A percentile compares a stretch with the other conserved stretches of the same genome.
These are phyloP conservation scores for Ploettnerulaceae sp. DNA, from an alignment of 2,329 filamentous ascomycete species.

Conservation along the genomic window DNA sequence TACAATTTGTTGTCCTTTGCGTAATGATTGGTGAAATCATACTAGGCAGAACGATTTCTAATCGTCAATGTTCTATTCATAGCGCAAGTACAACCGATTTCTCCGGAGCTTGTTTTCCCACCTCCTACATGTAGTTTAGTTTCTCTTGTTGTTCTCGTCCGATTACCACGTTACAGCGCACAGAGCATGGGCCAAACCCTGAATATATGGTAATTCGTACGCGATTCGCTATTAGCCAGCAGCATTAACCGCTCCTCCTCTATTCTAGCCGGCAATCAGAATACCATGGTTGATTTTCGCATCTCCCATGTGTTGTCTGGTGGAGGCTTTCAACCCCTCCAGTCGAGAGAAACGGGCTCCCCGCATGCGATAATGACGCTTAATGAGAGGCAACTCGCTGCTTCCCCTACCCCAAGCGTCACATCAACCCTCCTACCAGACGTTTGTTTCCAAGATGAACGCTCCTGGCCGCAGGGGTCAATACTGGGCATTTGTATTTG, in stretches of 20 bases:
- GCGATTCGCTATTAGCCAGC: too few relatives aligned
- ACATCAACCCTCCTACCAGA: neutral
- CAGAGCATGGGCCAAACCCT: neutral
- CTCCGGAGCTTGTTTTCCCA: neutral
- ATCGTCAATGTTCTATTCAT: neutral
- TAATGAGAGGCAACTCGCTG: constrained; percentile 1
- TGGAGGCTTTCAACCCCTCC: neutral
- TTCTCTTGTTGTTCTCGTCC: neutral
- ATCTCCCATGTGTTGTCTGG: neutral
- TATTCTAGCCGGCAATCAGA: neutral
- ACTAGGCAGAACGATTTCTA: too few relatives aligned
- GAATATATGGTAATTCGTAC: too few relatives aligned
- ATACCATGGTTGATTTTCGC: neutral
- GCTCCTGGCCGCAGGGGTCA: too few relatives aligned
- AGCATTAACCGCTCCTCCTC: too few relatives aligned
- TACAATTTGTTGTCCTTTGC: too few relatives aligned
- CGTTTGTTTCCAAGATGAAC: too few relatives aligned
- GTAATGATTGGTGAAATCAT: too few relatives aligned
- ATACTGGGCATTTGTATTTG: neutral
- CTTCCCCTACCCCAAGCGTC: neutral
- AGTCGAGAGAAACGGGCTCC: neutral
- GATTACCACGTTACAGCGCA: neutral
- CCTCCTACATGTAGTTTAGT: neutral
- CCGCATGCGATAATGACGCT: constrained; percentile 3
- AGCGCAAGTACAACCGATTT: neutral